phyloP scores from a whole-genome alignment of 768 basidiomycete species.

The Tulasnella sp. region DNA sequence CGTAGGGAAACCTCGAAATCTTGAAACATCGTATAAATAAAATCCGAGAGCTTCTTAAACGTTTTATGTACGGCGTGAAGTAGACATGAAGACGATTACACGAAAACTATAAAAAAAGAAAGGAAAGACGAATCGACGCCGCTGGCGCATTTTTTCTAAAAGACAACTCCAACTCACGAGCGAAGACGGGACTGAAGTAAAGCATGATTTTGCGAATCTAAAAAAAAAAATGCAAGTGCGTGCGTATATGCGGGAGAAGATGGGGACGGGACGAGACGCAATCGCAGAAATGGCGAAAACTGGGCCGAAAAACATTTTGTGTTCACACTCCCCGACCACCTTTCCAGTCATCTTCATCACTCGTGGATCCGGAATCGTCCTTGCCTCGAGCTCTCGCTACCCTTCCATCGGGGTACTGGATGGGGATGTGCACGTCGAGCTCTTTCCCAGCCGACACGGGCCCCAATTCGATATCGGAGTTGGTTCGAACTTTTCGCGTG shows the following conservation, averaged over 20 bases:
- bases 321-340: neutral
- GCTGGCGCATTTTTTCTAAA: neutral
- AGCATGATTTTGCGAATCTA: neutral
- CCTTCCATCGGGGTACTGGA: neutral
- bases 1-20: neutral
- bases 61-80: neutral
- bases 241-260: neutral
- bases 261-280: neutral
- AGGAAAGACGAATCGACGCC: neutral
- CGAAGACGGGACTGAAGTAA: neutral
- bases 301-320: too few relatives aligned
- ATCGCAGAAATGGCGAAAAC: neutral
- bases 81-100: neutral
- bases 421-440: neutral
- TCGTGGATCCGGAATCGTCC: neutral
- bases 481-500: neutral
- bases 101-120: neutral
- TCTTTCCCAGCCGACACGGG: neutral
- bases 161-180: neutral
- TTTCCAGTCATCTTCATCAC: neutral
- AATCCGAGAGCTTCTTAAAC: neutral
- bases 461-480: slow-evolving; percentile 17
- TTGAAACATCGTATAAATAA: neutral
- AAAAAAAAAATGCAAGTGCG: neutral
- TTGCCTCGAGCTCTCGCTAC: neutral